A percentile compares a stretch with the other conserved stretches of the same genome.
Evolutionary conservation across 352 stramenopile genomes (phyloP).

Genomic region (Phytophthora quininea): DNA sequence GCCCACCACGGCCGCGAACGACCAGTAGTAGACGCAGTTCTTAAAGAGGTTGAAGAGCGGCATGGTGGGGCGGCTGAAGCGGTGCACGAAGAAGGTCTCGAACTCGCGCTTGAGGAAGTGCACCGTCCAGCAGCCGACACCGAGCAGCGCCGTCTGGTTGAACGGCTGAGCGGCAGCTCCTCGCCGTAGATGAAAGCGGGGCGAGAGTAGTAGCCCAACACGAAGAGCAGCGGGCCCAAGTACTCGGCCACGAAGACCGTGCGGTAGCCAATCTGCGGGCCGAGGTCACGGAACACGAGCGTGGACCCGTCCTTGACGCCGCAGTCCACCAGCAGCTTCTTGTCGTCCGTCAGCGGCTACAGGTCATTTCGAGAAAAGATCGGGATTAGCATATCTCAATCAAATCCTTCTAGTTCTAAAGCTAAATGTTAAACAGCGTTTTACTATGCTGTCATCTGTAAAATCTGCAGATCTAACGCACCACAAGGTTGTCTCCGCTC

Average conservation of each 20-base stretch:
- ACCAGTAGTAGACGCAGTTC: slow-evolving; percentile 92
- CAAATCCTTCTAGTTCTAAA: background rate
- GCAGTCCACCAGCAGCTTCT: slow-evolving; percentile 57
- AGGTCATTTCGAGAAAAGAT: slow-evolving; percentile 9
- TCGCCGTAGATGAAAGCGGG: slow-evolving; percentile 79
- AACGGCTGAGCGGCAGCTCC: slow-evolving; percentile 41
- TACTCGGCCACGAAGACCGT: slow-evolving; percentile 91
- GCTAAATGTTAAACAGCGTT: background rate
- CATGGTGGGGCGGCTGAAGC: slow-evolving; percentile 89
- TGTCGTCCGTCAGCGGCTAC: slow-evolving; percentile 62
- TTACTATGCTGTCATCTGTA: background rate
- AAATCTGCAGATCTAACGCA: slow-evolving; percentile 9
- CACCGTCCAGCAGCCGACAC: slow-evolving; percentile 66
- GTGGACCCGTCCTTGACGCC: slow-evolving; percentile 56
- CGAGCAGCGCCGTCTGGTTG: slow-evolving; percentile 55
- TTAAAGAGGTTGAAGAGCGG: slow-evolving; percentile 90
- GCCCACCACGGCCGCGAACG: slow-evolving; percentile 79
- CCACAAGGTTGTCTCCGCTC: slow-evolving; percentile 36
- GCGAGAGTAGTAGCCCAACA: slow-evolving; percentile 75
- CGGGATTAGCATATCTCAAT: background rate
- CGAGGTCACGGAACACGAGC: slow-evolving; percentile 82
- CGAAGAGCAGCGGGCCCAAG: slow-evolving; percentile 83
- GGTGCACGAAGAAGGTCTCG: slow-evolving; percentile 91
- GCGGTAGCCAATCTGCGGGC: slow-evolving; percentile 88
- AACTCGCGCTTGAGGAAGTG: slow-evolving; percentile 90